Evolutionary conservation across 192 early-diverging fungal genomes (phyloP).

Genomic region (Funneliformis mosseae): DNA sequence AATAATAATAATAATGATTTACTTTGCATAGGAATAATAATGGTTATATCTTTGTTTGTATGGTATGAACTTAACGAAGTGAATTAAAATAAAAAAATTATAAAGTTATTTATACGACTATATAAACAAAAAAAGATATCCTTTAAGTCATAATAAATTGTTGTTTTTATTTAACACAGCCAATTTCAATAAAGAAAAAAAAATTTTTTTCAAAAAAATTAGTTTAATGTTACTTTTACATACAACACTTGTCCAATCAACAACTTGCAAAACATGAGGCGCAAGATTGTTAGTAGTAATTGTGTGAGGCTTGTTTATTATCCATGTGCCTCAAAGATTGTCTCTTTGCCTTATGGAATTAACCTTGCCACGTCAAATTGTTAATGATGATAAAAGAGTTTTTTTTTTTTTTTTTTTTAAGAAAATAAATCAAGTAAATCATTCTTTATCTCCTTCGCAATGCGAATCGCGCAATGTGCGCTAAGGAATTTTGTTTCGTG

Average conservation of each 20-base stretch:
- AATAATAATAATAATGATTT: background rate
- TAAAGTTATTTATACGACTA: no score
- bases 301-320: background rate
- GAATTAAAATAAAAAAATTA: background rate
- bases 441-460: background rate
- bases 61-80: background rate
- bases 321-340: background rate
- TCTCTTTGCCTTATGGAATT: background rate
- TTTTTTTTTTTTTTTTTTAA: no score
- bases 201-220: background rate
- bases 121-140: background rate
- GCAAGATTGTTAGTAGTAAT: background rate
- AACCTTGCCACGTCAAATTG: background rate
- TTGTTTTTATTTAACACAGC: background rate
- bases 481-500: background rate
- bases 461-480: background rate
- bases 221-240: no score
- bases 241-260: background rate
- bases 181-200: background rate
- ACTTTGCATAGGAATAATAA: slow-evolving; percentile 3
- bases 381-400: no score
- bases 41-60: background rate
- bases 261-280: background rate
- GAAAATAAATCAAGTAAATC: no score
- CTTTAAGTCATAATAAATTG: background rate